phyloP scores from a whole-genome alignment of 1,284 basidiomycete species.

The Moesziomyces globuligerus region DNA sequence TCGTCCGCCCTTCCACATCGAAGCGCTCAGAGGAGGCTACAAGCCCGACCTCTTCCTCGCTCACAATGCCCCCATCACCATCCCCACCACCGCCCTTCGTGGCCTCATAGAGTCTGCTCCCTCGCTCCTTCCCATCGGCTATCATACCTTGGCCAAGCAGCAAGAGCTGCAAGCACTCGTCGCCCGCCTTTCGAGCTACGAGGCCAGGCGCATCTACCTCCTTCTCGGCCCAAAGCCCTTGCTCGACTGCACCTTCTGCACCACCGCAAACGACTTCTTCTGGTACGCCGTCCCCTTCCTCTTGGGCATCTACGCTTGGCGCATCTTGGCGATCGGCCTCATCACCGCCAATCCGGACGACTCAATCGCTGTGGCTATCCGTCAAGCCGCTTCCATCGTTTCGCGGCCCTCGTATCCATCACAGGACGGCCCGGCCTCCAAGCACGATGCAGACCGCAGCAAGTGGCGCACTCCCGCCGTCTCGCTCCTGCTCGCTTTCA shows the following conservation, averaged over 20 bases:
- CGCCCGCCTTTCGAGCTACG: slow-evolving; percentile 44
- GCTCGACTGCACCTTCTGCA: slow-evolving; percentile 44
- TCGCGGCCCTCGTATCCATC: slow-evolving; percentile 4
- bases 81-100: slow-evolving; percentile 36
- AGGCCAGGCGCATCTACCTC: slow-evolving; percentile 36
- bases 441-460: slow-evolving; percentile 31
- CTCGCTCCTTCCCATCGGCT: slow-evolving; percentile 20
- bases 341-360: slow-evolving; percentile 39
- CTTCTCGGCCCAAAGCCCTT: slow-evolving; percentile 32
- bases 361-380: slow-evolving; percentile 36
- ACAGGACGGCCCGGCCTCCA: neutral
- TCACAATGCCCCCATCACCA: slow-evolving; percentile 33
- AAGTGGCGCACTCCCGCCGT: slow-evolving; percentile 22
- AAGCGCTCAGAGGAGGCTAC: slow-evolving; percentile 31
- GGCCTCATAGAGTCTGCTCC: slow-evolving; percentile 26
- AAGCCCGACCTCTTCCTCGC: slow-evolving; percentile 40
- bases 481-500: slow-evolving; percentile 9
- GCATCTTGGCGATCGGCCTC: slow-evolving; percentile 38
- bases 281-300: slow-evolving; percentile 37
- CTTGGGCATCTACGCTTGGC: slow-evolving; percentile 29
- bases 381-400: slow-evolving; percentile 15
- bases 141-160: slow-evolving; percentile 7
- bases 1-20: slow-evolving; percentile 21
- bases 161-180: slow-evolving; percentile 40
- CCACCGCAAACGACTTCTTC: slow-evolving; percentile 26